Percentiles rank a stretch among this genome's conserved stretches.
Conservation (phyloP, 371 early-diverging fungal genomes). For the Mortierella sp. region DNA sequence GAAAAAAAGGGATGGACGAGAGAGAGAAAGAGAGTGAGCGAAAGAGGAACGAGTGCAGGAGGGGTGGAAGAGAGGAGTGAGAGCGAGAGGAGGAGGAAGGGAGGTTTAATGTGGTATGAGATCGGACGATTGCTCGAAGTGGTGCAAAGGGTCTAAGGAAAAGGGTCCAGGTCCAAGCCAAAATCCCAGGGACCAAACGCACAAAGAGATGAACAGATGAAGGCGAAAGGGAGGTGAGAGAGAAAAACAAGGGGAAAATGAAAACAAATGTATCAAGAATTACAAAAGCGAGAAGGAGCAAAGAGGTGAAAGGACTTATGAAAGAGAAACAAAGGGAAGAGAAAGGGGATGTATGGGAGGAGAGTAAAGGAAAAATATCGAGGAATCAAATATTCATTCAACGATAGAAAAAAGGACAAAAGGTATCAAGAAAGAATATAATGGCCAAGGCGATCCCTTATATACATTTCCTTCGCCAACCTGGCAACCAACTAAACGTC, state of each 20-base stretch:
- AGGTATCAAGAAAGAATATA: neutral
- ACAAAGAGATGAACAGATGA: neutral
- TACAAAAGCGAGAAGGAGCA: neutral
- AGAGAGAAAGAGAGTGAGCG: neutral
- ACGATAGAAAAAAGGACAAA: neutral
- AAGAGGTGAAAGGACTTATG: neutral
- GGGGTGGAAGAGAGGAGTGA: neutral
- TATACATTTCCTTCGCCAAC: neutral
- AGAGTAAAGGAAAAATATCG: neutral
- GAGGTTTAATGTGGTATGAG: neutral
- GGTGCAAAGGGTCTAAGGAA: neutral
- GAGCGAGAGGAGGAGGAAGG: neutral
- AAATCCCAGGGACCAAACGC: neutral
- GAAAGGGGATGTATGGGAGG: neutral
- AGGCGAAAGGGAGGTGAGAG: neutral
- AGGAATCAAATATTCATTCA: neutral
- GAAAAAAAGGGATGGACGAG: neutral
- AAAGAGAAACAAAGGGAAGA: neutral
- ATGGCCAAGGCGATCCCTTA: neutral
- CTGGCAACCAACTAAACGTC: neutral
- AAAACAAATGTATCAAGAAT: neutral
- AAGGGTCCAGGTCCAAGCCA: conserved; percentile 5
- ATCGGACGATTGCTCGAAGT: neutral
- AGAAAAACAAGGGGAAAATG: neutral
- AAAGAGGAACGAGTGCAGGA: neutral